phyloP scores from a whole-genome alignment of 441 rosid genomes.

The Monsonia emarginata region DNA sequence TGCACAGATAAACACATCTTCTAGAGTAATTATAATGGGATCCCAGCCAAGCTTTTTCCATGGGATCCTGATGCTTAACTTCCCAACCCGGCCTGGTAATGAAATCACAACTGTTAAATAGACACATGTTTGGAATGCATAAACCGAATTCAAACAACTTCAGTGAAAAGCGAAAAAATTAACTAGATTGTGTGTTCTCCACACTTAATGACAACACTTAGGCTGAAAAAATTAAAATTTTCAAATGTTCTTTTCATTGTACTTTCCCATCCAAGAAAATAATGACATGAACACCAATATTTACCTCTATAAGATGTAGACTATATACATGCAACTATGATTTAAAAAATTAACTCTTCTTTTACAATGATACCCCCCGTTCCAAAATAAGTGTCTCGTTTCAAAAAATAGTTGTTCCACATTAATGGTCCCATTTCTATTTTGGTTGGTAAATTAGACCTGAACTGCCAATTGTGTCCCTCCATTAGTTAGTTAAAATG shows the following conservation, averaged over 20 bases:
- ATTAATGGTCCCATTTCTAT: too few species aligned
- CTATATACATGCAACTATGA: background rate
- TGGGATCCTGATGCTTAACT: constrained; percentile 65
- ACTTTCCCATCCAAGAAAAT: background rate
- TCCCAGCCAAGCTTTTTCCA: constrained; percentile 80
- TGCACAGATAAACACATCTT: constrained; percentile 64
- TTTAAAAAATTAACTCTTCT: too few species aligned
- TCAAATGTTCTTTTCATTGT: background rate
- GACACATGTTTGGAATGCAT: background rate
- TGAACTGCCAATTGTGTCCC: too few species aligned
- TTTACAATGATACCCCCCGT: too few species aligned
- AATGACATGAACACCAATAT: background rate
- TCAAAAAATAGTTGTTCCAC: too few species aligned
- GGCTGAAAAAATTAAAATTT: background rate
- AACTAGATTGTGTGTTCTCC: background rate
- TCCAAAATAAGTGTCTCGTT: too few species aligned
- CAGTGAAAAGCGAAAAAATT: background rate
- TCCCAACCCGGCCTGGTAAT: constrained; percentile 53
- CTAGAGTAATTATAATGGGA: constrained; percentile 57
- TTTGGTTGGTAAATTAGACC: too few species aligned
- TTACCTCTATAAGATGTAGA: background rate
- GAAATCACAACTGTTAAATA: background rate
- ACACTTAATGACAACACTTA: background rate
- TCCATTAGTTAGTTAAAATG: too few species aligned
- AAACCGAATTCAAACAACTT: background rate